Conservation (phyloP, 352 stramenopile genomes). For the Blastocystis sp. region DNA sequence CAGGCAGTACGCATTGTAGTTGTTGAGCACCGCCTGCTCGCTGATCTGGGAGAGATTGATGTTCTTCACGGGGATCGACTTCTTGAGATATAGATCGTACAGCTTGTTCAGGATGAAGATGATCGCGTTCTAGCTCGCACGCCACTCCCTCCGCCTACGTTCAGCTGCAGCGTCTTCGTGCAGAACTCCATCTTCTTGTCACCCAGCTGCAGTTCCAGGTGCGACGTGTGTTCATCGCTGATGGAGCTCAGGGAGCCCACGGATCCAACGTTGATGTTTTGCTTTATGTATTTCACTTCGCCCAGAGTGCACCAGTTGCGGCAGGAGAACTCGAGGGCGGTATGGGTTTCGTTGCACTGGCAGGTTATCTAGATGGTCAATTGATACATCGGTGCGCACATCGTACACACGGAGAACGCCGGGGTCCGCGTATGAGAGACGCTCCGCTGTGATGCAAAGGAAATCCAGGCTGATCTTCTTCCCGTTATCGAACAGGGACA, state of each 20-base stretch:
- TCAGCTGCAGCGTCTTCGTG: constrained; percentile 3
- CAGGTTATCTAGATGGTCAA: constrained; percentile 28
- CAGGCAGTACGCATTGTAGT: constrained; percentile 23
- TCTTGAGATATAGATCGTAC: constrained; percentile 8
- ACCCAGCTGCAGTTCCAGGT: constrained; percentile 39
- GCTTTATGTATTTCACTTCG: constrained; percentile 13
- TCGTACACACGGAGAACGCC: constrained; percentile 54
- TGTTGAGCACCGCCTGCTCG: background rate
- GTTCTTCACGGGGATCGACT: constrained; percentile 34
- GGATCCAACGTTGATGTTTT: background rate
- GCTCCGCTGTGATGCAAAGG: constrained; percentile 41
- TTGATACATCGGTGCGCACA: background rate
- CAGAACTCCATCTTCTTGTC: constrained; percentile 55
- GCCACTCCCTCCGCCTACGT: background rate
- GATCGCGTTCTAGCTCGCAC: background rate
- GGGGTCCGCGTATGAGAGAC: constrained; percentile 8
- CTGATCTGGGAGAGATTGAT: constrained; percentile 13
- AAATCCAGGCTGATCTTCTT: constrained; percentile 66
- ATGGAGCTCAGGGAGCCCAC: background rate
- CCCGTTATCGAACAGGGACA: constrained; percentile 42
- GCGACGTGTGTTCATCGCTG: constrained; percentile 2
- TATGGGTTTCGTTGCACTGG: constrained; percentile 52
- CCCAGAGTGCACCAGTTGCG: constrained; percentile 25
- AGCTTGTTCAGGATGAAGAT: constrained; percentile 53
- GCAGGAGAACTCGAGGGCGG: constrained; percentile 12